A percentile compares a stretch with the other conserved stretches of the same genome.
These are phyloP conservation scores for Waltergamsia citrina DNA, from an alignment of 2,329 filamentous ascomycete species.

Conservation along the genomic window DNA sequence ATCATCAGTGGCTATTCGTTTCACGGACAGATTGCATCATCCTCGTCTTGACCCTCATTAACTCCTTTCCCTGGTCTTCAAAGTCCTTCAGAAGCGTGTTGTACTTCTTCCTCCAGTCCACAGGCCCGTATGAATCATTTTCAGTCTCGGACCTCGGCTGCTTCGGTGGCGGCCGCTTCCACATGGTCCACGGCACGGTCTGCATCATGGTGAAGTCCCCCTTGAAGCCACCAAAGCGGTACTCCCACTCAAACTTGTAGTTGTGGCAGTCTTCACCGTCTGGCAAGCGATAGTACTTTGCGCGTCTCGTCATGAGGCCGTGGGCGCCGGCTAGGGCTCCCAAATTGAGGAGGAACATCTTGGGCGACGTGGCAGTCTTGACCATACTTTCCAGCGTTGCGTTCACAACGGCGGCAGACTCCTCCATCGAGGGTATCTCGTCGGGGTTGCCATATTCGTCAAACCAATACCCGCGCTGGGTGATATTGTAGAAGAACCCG, in stretches of 20 bases:
- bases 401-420: constrained; percentile 43
- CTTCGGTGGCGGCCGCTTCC: too few relatives aligned
- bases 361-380: constrained; percentile 36
- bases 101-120: constrained; percentile 43
- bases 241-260: constrained; percentile 46
- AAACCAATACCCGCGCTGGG: constrained; percentile 41
- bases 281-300: constrained; percentile 32
- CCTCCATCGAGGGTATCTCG: constrained; percentile 35
- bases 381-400: constrained; percentile 43
- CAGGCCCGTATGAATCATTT: constrained; percentile 18
- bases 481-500: constrained; percentile 39
- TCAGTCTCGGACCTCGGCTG: too few relatives aligned
- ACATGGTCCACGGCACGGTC: constrained; percentile 31
- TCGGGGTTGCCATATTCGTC: constrained; percentile 33
- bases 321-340: constrained; percentile 46
- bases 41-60: too few relatives aligned
- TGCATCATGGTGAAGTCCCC: constrained; percentile 45
- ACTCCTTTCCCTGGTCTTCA: constrained; percentile 45
- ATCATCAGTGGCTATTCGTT: too few relatives aligned
- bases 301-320: constrained; percentile 33
- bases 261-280: constrained; percentile 27
- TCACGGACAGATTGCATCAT: too few relatives aligned
- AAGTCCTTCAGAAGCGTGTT: constrained; percentile 49
- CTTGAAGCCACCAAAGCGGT: constrained; percentile 41
- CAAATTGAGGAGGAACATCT: constrained; percentile 50